A percentile compares a stretch with the other conserved stretches of the same genome.
These are phyloP conservation scores for Lachancea fermentati DNA, from an alignment of 805 yeast genomes.

Conservation along the genomic window DNA sequence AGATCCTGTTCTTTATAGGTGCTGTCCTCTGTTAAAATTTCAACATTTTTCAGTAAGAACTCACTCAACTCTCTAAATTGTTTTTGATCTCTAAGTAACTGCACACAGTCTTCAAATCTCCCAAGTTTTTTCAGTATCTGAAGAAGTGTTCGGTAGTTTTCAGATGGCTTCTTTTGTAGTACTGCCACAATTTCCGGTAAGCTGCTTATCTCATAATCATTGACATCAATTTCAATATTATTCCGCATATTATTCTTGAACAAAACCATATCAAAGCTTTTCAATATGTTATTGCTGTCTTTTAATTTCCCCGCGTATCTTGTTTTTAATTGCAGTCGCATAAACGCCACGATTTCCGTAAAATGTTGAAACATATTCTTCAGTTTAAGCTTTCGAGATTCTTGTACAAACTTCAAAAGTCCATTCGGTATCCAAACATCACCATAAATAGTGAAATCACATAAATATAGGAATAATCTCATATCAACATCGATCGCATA, in stretches of 20 bases:
- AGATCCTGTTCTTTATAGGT: not conserved
- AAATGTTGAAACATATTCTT: conserved; percentile 20
- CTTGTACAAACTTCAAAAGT: conserved; percentile 16
- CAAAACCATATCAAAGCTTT: conserved; percentile 23
- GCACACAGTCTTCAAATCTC: conserved; percentile 1
- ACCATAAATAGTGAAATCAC: conserved; percentile 24
- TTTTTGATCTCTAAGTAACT: conserved; percentile 1
- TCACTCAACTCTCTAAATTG: conserved; percentile 1
- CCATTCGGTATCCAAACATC: conserved; percentile 30
- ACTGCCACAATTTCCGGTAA: conserved; percentile 12
- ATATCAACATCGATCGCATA: conserved; percentile 19
- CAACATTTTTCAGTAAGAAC: conserved; percentile 6
- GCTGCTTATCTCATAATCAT: conserved; percentile 15
- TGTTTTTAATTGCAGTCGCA: conserved; percentile 7
- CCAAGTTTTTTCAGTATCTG: not conserved
- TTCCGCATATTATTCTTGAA: conserved; percentile 9
- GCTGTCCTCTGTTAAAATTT: not conserved
- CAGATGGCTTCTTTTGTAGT: conserved; percentile 8
- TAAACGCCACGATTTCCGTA: conserved; percentile 6
- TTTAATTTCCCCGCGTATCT: not conserved
- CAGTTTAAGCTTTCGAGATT: conserved; percentile 23
- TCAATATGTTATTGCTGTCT: conserved; percentile 19
- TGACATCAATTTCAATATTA: conserved; percentile 10
- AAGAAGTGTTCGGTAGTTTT: not conserved
- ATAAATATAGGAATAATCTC: conserved; percentile 23